Conservation (phyloP, 2,329 filamentous ascomycete species). For the Metarhizium humberi region DNA sequence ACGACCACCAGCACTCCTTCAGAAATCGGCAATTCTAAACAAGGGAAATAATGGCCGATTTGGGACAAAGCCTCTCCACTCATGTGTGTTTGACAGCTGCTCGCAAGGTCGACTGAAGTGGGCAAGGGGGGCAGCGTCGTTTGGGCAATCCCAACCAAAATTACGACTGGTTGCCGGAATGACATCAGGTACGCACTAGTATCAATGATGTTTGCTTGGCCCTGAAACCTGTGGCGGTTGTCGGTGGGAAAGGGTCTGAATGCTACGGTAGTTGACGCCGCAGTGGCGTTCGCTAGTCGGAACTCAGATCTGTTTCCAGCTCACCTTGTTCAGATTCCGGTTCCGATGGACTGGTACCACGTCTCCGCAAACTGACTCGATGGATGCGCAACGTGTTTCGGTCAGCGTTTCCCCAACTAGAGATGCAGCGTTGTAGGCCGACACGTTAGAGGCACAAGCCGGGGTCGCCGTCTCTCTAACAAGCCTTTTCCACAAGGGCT, state of each 20-base stretch:
- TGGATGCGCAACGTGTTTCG: neutral
- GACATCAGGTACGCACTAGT: neutral
- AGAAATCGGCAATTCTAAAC: neutral
- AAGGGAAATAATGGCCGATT: neutral
- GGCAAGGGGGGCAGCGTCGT: constrained; percentile 14
- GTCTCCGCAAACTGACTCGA: neutral
- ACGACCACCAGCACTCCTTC: too few species aligned
- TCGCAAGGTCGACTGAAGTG: constrained; percentile 26
- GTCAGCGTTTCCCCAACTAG: too few species aligned
- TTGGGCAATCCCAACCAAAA: neutral
- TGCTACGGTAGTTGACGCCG: neutral
- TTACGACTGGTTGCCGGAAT: neutral
- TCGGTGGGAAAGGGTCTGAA: neutral
- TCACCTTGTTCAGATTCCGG: neutral
- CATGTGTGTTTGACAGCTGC: constrained; percentile 6
- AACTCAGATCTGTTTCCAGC: neutral
- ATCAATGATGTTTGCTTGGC: neutral
- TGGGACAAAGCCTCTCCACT: neutral
- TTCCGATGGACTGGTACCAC: neutral
- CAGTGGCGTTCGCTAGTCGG: neutral
- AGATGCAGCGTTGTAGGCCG: too few species aligned
- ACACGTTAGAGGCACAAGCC: neutral
- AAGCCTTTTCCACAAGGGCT: too few species aligned
- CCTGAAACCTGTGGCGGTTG: neutral
- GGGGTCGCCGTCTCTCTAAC: neutral